Evolutionary conservation across 495 filamentous ascomycete species (phyloP).

Genomic region (Penicillium alfredii): DNA sequence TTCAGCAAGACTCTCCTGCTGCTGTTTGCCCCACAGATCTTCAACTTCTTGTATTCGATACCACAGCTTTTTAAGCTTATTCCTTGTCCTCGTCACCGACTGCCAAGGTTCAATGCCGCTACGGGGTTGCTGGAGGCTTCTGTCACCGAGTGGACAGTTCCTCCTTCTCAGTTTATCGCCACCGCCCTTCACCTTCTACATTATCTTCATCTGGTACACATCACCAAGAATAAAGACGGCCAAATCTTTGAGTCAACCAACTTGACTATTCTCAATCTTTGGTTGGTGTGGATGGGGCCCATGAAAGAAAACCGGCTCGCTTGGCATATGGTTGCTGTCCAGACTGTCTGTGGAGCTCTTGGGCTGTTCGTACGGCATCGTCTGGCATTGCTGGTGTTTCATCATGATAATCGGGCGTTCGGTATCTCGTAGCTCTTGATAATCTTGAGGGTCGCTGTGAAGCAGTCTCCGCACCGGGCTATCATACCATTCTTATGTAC

Average conservation of each 20-base stretch:
- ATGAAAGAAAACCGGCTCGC: slow-evolving; percentile 81
- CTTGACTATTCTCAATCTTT: slow-evolving; percentile 87
- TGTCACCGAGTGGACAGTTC: slow-evolving; percentile 68
- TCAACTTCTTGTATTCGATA: slow-evolving; percentile 90
- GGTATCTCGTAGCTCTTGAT: slow-evolving; percentile 17
- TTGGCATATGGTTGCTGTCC: slow-evolving; percentile 66
- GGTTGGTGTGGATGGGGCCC: slow-evolving; percentile 93
- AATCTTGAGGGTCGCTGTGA: too few relatives aligned
- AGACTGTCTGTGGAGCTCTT: slow-evolving; percentile 64
- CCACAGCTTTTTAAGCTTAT: slow-evolving; percentile 87
- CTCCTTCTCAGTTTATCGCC: slow-evolving; percentile 59
- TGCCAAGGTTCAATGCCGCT: slow-evolving; percentile 79
- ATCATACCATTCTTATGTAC: slow-evolving; percentile 4
- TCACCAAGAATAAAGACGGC: slow-evolving; percentile 60
- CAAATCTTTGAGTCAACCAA: slow-evolving; percentile 78
- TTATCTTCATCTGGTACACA: slow-evolving; percentile 53
- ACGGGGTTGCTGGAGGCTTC: slow-evolving; percentile 81
- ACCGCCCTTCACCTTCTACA: slow-evolving; percentile 58
- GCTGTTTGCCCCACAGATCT: slow-evolving; percentile 86
- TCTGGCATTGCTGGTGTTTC: slow-evolving; percentile 78
- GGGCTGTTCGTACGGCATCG: slow-evolving; percentile 82
- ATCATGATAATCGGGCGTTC: slow-evolving; percentile 65
- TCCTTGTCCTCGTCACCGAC: slow-evolving; percentile 84
- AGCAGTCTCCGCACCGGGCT: too few relatives aligned
- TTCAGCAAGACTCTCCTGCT: slow-evolving; percentile 96